Conservation (phyloP, 1,284 basidiomycete genomes). For the Sanghuangporus baumii region DNA sequence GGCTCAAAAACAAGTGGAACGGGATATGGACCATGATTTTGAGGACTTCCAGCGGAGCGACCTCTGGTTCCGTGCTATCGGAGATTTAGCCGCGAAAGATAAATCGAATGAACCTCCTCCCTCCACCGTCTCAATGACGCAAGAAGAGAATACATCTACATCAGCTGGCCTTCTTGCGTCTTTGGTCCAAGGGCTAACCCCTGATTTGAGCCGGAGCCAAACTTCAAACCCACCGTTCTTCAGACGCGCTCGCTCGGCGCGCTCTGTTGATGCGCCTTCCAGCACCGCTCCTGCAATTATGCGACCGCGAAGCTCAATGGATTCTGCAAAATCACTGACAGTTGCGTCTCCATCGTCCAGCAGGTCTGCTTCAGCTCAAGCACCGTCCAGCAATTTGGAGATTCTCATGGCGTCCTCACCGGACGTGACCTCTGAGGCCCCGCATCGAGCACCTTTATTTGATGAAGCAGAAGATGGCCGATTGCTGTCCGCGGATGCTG, state of each 20-base stretch:
- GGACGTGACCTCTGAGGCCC: slow-evolving; percentile 42
- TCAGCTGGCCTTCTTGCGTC: slow-evolving; percentile 14
- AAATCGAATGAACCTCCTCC: neutral
- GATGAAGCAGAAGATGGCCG: slow-evolving; percentile 63
- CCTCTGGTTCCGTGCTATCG: slow-evolving; percentile 83
- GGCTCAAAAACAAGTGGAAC: slow-evolving; percentile 81
- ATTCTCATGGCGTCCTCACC: slow-evolving; percentile 68
- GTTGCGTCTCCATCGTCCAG: slow-evolving; percentile 22
- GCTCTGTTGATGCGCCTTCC: neutral
- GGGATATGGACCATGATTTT: slow-evolving; percentile 90
- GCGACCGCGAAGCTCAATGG: slow-evolving; percentile 4
- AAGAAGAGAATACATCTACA: neutral
- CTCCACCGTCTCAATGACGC: neutral
- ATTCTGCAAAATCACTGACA: neutral
- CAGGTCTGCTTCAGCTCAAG: slow-evolving; percentile 28
- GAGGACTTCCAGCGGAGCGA: slow-evolving; percentile 83
- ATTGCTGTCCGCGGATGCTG: slow-evolving; percentile 42
- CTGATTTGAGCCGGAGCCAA: slow-evolving; percentile 9
- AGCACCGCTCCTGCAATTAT: neutral
- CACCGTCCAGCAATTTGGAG: slow-evolving; percentile 56
- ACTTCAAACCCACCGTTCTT: slow-evolving; percentile 2
- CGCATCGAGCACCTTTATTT: slow-evolving; percentile 69
- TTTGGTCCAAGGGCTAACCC: slow-evolving; percentile 14
- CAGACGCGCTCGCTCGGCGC: slow-evolving; percentile 4
- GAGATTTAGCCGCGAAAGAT: slow-evolving; percentile 50